A percentile compares a stretch with the other conserved stretches of the same genome.
These are phyloP conservation scores for Ceratocystis destructans DNA, from an alignment of 2,329 filamentous ascomycete genomes.

Conservation along the genomic window DNA sequence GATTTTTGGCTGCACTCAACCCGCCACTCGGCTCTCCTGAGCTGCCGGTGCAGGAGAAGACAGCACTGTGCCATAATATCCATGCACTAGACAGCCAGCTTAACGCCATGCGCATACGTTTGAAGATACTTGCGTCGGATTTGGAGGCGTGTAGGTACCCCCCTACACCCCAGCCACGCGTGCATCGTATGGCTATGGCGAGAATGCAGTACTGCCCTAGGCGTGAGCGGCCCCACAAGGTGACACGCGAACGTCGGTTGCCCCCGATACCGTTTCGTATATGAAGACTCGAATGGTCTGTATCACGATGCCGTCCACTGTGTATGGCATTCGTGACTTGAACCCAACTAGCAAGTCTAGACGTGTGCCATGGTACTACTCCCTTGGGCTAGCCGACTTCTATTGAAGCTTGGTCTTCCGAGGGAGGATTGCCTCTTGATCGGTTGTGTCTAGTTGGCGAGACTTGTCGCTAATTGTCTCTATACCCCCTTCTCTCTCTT, in stretches of 20 bases:
- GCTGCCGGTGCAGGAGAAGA: not conserved
- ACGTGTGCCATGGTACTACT: no score
- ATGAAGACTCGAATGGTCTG: not conserved
- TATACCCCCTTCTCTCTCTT: not conserved
- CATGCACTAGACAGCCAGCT: not conserved
- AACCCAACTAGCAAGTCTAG: no score
- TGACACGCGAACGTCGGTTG: not conserved
- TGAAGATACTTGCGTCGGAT: not conserved
- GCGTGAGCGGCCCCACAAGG: not conserved
- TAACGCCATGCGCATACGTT: not conserved
- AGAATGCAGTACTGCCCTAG: not conserved
- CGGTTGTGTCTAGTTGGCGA: not conserved
- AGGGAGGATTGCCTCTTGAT: not conserved
- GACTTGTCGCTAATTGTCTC: not conserved
- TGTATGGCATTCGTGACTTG: no score
- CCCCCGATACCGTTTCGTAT: conserved; percentile 5
- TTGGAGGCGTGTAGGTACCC: not conserved
- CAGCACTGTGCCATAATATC: not conserved
- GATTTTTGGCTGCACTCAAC: not conserved
- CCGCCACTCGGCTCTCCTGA: not conserved
- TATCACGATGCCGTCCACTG: not conserved
- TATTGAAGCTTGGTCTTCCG: not conserved
- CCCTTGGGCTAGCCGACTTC: no score
- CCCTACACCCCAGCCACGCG: not conserved
- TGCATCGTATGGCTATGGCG: not conserved